Evolutionary conservation across 495 filamentous ascomycete genomes (phyloP).

Genomic region (Aspergillus funiculosus): DNA sequence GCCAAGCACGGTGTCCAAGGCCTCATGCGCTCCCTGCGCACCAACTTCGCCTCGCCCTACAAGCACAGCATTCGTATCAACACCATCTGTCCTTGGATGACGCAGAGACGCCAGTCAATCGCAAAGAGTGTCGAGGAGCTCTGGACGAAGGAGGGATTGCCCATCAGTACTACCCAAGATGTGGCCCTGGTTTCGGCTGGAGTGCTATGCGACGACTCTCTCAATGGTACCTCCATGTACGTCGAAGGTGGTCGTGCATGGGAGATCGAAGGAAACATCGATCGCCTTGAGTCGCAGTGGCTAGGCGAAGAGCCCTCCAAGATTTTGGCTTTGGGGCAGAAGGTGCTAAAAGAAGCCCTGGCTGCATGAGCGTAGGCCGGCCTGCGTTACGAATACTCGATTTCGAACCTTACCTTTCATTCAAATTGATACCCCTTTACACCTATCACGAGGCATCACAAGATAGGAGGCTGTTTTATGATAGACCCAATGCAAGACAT

Average conservation of each 20-base stretch:
- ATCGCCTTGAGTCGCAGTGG: constrained; percentile 39
- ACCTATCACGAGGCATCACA: too few species aligned
- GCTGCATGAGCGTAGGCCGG: constrained; percentile 10
- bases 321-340: constrained; percentile 34
- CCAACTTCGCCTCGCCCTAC: constrained; percentile 32
- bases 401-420: neutral
- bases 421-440: constrained; percentile 4
- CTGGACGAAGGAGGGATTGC: constrained; percentile 42
- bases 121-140: constrained; percentile 35
- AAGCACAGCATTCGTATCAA: constrained; percentile 45
- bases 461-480: too few species aligned
- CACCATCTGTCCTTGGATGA: constrained; percentile 52
- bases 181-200: constrained; percentile 42
- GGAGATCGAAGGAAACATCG: constrained; percentile 44
- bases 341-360: constrained; percentile 14
- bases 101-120: constrained; percentile 33
- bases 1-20: constrained; percentile 48
- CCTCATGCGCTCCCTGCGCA: constrained; percentile 43
- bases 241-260: constrained; percentile 44
- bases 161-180: constrained; percentile 39
- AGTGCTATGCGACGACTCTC: constrained; percentile 29
- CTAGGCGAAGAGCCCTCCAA: constrained; percentile 38
- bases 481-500: too few species aligned
- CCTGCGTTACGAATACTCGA: neutral
- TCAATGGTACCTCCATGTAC: constrained; percentile 44